Evolutionary conservation across 805 yeast genomes (phyloP), one percentile per base, ranked within the genome.

Genomic region (fission yeast (Schizosaccharomyces pombe)): DNA sequence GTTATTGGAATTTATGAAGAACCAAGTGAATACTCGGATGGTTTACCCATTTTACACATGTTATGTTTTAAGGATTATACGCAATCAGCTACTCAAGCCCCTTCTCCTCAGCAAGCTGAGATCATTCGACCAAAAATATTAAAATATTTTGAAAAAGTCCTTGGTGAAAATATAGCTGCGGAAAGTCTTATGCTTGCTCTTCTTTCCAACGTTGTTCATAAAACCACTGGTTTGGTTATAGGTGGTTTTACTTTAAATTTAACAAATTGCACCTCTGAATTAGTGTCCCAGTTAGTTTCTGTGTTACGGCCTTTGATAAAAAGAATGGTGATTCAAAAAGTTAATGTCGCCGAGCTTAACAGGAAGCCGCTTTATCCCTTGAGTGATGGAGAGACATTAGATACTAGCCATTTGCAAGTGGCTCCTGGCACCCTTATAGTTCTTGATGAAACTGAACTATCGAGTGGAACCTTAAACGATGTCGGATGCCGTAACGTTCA

Each of bases 321-420:
- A 14, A 16, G 47, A 33, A 19, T 26, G 5, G 24, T 32, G 3
- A 6, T 19, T 22, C 30, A 52, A 34, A 52, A 31, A 34, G 19
- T 52, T n/a, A 11, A 16, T 34, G 12, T 52, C n/a, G 16, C 24
- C n/a, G 26, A 24, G 14, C 19, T 52, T 11, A 52, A 52, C 54
- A 31, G 2, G 24, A 29, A 19, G 24, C 40, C 28, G 14, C 24
- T 52, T 2, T 32, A 33, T 24, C 54, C 54, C 28, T 6, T 29
- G 12, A 33, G 47, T 19, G 54, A 52, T 33, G 54, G 54, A 9
- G 54, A 52, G 29, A 33, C 28, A 22, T 30, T 52, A n/a, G 12
- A 30, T 5, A 26, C 43, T n/a, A 47, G 54, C 16, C 19, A n/a
- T 8, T 33, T 32, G 24, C 54, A 52, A 34, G 14, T 52, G 28